Percentiles rank a stretch among this genome's conserved stretches.
phyloP scores from a whole-genome alignment of 225 moss, liverwort and hornwort species.

The Polytrichum formosum region DNA sequence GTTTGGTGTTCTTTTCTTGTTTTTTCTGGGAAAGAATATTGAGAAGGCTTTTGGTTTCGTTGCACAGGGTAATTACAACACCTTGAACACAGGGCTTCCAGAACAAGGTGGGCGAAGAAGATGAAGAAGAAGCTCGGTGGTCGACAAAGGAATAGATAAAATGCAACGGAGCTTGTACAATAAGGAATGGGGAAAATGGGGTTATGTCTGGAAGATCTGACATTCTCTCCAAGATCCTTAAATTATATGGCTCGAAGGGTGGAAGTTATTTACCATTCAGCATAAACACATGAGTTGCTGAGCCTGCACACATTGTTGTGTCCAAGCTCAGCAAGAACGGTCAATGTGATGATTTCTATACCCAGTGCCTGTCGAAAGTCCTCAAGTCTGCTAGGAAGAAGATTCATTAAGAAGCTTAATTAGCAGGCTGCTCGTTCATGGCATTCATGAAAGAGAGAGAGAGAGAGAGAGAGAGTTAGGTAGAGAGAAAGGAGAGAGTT shows the following conservation, averaged over 20 bases:
- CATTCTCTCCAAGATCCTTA: too few relatives aligned
- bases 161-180: conserved; percentile 29
- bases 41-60: not conserved
- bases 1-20: not conserved
- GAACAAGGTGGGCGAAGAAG: not conserved
- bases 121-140: conserved; percentile 23
- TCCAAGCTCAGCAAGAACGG: not conserved
- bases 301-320: not conserved
- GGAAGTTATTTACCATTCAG: not conserved
- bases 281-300: not conserved
- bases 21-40: conserved; percentile 4
- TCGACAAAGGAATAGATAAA: conserved; percentile 31
- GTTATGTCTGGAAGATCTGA: too few relatives aligned
- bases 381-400: not conserved
- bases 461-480: not conserved
- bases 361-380: not conserved
- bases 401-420: too few relatives aligned
- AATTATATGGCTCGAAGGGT: not conserved
- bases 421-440: not conserved
- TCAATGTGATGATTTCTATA: not conserved
- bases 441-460: conserved; percentile 1
- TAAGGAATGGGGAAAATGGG: conserved; percentile 5
- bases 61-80: conserved; percentile 7
- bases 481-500: too few relatives aligned
- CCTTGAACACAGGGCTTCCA: conserved; percentile 17